Evolutionary conservation across 345 rosid species (phyloP).

Genomic region (Eucalyptus decipiens): DNA sequence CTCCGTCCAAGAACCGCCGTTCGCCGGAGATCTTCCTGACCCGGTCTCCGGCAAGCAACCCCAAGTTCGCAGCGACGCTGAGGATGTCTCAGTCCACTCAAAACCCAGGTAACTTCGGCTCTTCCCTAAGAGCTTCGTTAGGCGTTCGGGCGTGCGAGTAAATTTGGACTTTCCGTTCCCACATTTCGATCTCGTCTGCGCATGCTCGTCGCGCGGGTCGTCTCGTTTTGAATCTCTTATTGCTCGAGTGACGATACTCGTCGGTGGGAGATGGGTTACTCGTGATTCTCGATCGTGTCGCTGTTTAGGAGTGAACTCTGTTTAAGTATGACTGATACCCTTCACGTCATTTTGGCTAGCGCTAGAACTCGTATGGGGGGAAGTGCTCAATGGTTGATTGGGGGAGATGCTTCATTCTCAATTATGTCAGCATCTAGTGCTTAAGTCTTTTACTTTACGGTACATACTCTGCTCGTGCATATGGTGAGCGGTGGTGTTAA

Average conservation of each 20-base stretch:
- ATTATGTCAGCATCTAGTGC: neutral
- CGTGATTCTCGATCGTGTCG: neutral
- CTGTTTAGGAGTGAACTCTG: neutral
- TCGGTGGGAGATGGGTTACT: neutral
- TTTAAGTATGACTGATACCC: neutral
- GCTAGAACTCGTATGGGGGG: neutral
- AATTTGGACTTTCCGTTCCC: no score
- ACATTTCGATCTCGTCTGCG: neutral
- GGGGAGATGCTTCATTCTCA: neutral
- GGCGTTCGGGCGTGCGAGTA: no score
- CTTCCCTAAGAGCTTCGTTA: no score
- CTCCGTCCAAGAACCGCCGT: no score
- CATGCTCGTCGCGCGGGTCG: neutral
- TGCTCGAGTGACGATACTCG: neutral
- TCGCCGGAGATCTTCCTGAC: no score
- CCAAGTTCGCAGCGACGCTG: no score
- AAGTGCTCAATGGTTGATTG: neutral
- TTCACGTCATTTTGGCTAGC: neutral
- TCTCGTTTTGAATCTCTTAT: neutral
- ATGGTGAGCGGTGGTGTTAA: neutral
- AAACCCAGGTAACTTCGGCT: no score
- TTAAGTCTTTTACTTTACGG: neutral
- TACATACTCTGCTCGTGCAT: neutral
- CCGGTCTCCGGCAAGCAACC: no score
- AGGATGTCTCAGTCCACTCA: no score